phyloP scores from a whole-genome alignment of 352 stramenopile genomes.

The Globisporangium iwayamae region DNA sequence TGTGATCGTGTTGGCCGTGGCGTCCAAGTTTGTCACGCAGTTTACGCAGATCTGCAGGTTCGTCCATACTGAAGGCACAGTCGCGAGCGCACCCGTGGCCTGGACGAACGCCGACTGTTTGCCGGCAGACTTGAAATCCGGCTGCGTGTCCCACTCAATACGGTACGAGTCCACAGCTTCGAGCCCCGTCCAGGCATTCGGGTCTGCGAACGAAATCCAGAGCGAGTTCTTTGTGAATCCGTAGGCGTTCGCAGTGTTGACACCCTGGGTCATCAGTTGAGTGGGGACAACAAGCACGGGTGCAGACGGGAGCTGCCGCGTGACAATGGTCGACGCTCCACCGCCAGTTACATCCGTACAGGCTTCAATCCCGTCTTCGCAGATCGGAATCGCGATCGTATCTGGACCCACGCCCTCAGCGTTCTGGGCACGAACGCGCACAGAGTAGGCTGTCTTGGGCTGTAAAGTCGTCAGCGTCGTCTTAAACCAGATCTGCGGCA shows the following conservation, averaged over 20 bases:
- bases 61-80: conserved; percentile 41
- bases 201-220: conserved; percentile 61
- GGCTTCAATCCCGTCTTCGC: conserved; percentile 76
- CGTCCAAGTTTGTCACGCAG: conserved; percentile 41
- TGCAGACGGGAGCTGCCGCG: conserved; percentile 50
- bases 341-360: conserved; percentile 36
- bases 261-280: conserved; percentile 32
- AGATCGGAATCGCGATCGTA: conserved; percentile 79
- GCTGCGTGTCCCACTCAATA: conserved; percentile 86
- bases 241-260: conserved; percentile 37
- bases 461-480: conserved; percentile 30
- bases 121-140: conserved; percentile 50
- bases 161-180: conserved; percentile 84
- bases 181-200: conserved; percentile 66
- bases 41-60: conserved; percentile 34
- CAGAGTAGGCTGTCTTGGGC: conserved; percentile 62
- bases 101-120: conserved; percentile 40
- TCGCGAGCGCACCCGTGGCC: conserved; percentile 5
- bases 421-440: conserved; percentile 85
- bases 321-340: conserved; percentile 31
- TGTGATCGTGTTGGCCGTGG: conserved; percentile 19
- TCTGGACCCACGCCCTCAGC: conserved; percentile 65
- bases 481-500: conserved; percentile 18
- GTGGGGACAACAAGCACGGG: conserved; percentile 45
- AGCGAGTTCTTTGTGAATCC: conserved; percentile 65